Conservation (phyloP, 176 grass and related monocot species). For the Rhynchospora breviuscula region DNA sequence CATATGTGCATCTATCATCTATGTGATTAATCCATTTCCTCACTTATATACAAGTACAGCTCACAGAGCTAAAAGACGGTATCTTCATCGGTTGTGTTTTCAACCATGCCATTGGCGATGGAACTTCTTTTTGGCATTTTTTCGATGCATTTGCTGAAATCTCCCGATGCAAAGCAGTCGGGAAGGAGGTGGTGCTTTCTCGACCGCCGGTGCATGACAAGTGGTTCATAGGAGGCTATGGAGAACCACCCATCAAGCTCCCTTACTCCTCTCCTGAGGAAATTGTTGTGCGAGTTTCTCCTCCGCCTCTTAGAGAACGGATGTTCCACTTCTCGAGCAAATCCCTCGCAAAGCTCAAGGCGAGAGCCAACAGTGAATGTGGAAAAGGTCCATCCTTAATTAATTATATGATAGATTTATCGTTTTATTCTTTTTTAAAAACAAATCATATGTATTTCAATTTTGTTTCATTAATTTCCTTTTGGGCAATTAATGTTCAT, state of each 20-base stretch:
- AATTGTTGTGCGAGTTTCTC: neutral
- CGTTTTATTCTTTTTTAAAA: neutral
- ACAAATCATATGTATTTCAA: neutral
- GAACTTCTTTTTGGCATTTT: conserved; percentile 32
- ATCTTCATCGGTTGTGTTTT: conserved; percentile 25
- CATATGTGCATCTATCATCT: neutral
- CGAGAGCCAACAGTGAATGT: conserved; percentile 33
- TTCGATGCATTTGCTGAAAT: conserved; percentile 54
- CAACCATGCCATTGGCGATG: conserved; percentile 33
- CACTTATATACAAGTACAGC: neutral
- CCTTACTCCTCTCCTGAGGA: neutral
- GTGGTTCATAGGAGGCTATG: conserved; percentile 37
- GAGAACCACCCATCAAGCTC: neutral
- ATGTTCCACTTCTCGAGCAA: conserved; percentile 33
- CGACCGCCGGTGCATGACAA: neutral
- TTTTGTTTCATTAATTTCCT: neutral
- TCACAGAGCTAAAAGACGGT: conserved; percentile 26
- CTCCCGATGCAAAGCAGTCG: conserved; percentile 20
- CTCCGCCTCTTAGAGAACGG: conserved; percentile 1
- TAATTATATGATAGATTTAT: neutral
- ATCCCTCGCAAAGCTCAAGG: conserved; percentile 21
- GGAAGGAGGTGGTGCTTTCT: conserved; percentile 7
- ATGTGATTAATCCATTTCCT: neutral
- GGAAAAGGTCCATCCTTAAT: neutral
- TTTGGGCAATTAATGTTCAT: too few relatives aligned